phyloP scores from a whole-genome alignment of 2,329 filamentous ascomycete genomes.

The Fusarium armeniacum region DNA sequence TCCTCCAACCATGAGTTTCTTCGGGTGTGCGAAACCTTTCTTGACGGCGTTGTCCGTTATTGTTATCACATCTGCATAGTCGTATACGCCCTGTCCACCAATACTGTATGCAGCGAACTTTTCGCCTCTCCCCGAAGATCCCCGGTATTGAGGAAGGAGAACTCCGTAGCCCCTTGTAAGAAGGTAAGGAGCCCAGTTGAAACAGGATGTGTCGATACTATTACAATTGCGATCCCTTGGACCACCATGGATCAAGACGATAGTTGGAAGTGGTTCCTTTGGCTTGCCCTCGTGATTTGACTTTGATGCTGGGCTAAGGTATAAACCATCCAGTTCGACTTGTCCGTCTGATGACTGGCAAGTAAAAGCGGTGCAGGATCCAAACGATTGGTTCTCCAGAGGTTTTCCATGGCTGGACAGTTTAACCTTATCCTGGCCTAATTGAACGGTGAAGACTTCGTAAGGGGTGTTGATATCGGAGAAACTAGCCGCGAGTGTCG shows the following conservation, averaged over 20 bases:
- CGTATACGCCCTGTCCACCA: slow-evolving; percentile 52
- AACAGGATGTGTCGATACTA: slow-evolving; percentile 48
- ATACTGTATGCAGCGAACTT: slow-evolving; percentile 51
- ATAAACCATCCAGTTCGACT: slow-evolving; percentile 30
- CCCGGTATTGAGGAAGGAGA: slow-evolving; percentile 58
- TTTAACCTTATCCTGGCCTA: slow-evolving; percentile 4
- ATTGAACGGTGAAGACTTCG: slow-evolving; percentile 21
- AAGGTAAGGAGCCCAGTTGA: slow-evolving; percentile 52
- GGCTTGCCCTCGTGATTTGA: background rate
- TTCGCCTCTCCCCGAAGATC: slow-evolving; percentile 53
- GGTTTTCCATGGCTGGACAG: slow-evolving; percentile 27
- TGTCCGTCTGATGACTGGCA: slow-evolving; percentile 31
- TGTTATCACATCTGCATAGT: slow-evolving; percentile 56
- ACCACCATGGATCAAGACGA: slow-evolving; percentile 35
- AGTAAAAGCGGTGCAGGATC: slow-evolving; percentile 15
- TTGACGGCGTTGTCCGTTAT: slow-evolving; percentile 54
- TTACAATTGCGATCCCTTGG: slow-evolving; percentile 29
- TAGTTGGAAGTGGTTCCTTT: slow-evolving; percentile 19
- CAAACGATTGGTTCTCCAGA: slow-evolving; percentile 1
- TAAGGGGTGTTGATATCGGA: slow-evolving; percentile 39
- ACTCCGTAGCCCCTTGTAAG: slow-evolving; percentile 56
- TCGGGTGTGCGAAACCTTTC: slow-evolving; percentile 50
- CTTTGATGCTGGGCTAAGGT: slow-evolving; percentile 21
- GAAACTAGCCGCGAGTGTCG: slow-evolving; percentile 33
- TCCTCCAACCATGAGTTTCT: slow-evolving; percentile 55